A percentile compares a stretch with the other conserved stretches of the same genome.
Evolutionary conservation across 2,329 filamentous ascomycete species (phyloP).

Genomic region (Aspergillus intermedius): DNA sequence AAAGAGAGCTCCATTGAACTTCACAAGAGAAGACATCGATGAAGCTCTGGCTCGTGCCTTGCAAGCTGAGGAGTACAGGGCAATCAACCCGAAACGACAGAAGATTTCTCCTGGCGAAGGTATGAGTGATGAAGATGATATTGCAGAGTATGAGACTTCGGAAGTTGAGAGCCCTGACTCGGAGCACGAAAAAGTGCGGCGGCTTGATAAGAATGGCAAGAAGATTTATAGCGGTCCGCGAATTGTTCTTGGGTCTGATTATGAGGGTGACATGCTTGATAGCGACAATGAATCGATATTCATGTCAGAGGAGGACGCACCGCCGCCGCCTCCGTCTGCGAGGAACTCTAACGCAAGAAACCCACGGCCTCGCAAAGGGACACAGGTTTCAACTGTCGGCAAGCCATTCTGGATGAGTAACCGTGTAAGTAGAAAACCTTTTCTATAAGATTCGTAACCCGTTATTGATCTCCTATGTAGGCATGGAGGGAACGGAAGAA

Average conservation of each 20-base stretch:
- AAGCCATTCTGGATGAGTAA: constrained; percentile 14
- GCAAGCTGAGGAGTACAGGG: constrained; percentile 50
- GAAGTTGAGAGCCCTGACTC: constrained; percentile 8
- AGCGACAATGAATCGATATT: background rate
- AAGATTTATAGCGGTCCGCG: constrained; percentile 6
- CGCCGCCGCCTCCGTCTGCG: background rate
- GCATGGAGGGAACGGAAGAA: constrained; percentile 54
- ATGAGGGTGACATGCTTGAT: background rate
- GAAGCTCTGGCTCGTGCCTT: constrained; percentile 49
- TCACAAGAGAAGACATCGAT: constrained; percentile 3
- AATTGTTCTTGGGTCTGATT: background rate
- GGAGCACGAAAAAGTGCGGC: constrained; percentile 10
- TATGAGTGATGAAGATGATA: constrained; percentile 8
- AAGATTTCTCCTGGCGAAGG: constrained; percentile 17
- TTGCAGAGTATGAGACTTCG: constrained; percentile 1
- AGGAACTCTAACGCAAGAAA: too few relatives aligned
- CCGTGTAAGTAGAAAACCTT: constrained; percentile 22
- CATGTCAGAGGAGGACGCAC: background rate
- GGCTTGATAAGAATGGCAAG: constrained; percentile 8
- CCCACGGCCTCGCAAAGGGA: background rate
- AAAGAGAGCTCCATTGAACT: constrained; percentile 43
- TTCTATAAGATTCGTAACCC: constrained; percentile 21
- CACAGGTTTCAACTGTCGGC: constrained; percentile 1
- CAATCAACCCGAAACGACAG: constrained; percentile 30
- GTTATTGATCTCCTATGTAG: constrained; percentile 18